phyloP scores from a whole-genome alignment of 371 early-diverging fungal species.

The Haplosporangium sp. region DNA sequence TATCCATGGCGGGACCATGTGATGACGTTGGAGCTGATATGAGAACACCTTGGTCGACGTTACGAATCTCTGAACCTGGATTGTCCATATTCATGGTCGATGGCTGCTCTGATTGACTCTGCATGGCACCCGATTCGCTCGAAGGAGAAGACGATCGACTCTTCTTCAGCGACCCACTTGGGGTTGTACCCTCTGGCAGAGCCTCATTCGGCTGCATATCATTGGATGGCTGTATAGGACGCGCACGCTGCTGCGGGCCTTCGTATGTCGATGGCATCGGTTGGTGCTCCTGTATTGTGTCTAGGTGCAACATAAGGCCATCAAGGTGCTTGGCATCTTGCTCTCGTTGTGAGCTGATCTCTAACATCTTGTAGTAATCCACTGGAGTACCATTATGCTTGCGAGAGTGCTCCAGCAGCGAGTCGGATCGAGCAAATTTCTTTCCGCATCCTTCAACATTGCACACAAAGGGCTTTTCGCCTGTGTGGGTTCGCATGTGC shows the following conservation, averaged over 20 bases:
- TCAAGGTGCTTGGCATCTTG: slow-evolving; percentile 41
- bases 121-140: background rate
- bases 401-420: slow-evolving; percentile 36
- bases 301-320: slow-evolving; percentile 31
- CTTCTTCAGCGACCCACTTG: background rate
- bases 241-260: background rate
- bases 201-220: background rate
- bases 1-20: background rate
- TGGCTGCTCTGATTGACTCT: background rate
- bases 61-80: too few species aligned
- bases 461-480: slow-evolving; percentile 59
- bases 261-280: background rate
- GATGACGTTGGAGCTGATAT: too few species aligned
- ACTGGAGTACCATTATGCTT: slow-evolving; percentile 42
- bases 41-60: too few species aligned
- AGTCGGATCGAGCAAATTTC: slow-evolving; percentile 51
- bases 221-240: background rate
- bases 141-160: slow-evolving; percentile 4
- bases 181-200: background rate
- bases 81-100: background rate
- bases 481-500: slow-evolving; percentile 58
- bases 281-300: slow-evolving; percentile 38
- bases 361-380: slow-evolving; percentile 32
- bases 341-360: slow-evolving; percentile 36
- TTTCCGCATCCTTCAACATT: slow-evolving; percentile 55